phyloP scores from a whole-genome alignment of 257 asterid genomes.

The Nicotiana undulata region DNA sequence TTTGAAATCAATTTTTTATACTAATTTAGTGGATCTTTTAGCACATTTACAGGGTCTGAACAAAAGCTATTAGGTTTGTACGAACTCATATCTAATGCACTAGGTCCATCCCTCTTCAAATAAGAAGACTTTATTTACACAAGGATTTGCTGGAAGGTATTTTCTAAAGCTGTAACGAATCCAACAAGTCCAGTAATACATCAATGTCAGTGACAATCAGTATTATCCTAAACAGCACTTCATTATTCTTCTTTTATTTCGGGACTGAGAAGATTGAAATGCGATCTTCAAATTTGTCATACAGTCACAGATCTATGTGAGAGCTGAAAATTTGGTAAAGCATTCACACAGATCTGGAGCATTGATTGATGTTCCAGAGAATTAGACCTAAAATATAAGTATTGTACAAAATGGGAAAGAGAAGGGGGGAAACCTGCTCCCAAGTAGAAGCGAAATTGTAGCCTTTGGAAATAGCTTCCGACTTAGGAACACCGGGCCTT shows the following conservation, averaged over 20 bases:
- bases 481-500: slow-evolving; percentile 47
- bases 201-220: not conserved
- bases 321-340: not conserved
- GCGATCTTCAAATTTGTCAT: not conserved
- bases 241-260: no score
- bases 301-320: not conserved
- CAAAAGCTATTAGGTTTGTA: no score
- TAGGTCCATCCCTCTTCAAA: no score
- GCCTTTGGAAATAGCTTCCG: slow-evolving; percentile 87
- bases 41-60: no score
- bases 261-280: not conserved
- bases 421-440: slow-evolving; percentile 64
- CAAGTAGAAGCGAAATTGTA: slow-evolving; percentile 92
- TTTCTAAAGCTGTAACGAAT: not conserved
- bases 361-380: no score
- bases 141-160: not conserved
- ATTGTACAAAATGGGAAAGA: not conserved
- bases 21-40: no score
- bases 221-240: no score
- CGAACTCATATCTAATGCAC: no score
- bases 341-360: not conserved
- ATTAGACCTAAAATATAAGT: not conserved
- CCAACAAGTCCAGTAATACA: not conserved
- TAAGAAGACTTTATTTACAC: no score
- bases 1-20: no score